phyloP scores from a whole-genome alignment of 768 basidiomycete genomes.

The Piloderma croceum region DNA sequence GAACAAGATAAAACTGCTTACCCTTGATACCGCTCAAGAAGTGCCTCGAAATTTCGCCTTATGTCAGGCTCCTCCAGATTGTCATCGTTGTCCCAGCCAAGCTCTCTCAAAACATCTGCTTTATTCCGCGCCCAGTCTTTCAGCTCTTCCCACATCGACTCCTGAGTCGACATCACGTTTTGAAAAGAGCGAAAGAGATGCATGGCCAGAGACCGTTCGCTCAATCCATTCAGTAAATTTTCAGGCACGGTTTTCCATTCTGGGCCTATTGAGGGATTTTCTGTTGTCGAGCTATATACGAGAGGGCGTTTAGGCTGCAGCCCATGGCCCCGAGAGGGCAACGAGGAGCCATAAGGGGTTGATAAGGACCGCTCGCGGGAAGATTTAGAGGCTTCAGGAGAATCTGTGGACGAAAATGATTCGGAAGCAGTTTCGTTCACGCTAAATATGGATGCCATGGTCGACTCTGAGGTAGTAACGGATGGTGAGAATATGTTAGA shows the following conservation, averaged over 20 bases:
- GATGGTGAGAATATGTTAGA: slow-evolving; percentile 30
- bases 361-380: no score
- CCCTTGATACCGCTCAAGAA: slow-evolving; percentile 54
- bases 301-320: no score
- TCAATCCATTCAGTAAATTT: slow-evolving; percentile 41
- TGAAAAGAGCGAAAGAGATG: slow-evolving; percentile 64
- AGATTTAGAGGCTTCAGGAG: no score
- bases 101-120: slow-evolving; percentile 43
- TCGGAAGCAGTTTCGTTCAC: no score
- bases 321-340: no score
- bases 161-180: slow-evolving; percentile 57
- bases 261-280: slow-evolving; percentile 31
- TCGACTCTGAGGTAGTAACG: slow-evolving; percentile 17
- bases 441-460: slow-evolving; percentile 12
- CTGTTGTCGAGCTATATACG: slow-evolving; percentile 44
- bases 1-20: slow-evolving; percentile 34
- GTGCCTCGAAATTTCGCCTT: slow-evolving; percentile 52
- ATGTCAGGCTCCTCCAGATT: slow-evolving; percentile 53
- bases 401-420: no score
- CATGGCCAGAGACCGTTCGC: slow-evolving; percentile 62
- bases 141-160: slow-evolving; percentile 75
- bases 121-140: slow-evolving; percentile 56
- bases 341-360: no score
- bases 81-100: slow-evolving; percentile 70
- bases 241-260: slow-evolving; percentile 35